These are phyloP conservation scores for Fraxinus nigra DNA, from an alignment of 305 asterid species.

Conservation along the genomic window DNA sequence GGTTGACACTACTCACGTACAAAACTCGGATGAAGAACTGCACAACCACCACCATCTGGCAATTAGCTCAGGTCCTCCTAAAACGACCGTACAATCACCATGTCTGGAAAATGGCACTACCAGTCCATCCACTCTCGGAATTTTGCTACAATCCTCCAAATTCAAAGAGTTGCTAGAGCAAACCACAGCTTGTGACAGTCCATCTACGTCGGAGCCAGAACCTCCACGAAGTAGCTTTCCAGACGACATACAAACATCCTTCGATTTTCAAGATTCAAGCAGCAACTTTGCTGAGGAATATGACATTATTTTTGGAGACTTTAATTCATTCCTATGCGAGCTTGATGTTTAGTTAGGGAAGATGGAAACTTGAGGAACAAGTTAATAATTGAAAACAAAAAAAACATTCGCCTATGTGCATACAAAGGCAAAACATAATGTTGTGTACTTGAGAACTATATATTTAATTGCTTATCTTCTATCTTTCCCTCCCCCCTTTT, in stretches of 20 bases:
- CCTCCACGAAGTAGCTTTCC: slow-evolving; percentile 67
- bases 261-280: slow-evolving; percentile 66
- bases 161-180: slow-evolving; percentile 59
- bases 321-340: slow-evolving; percentile 57
- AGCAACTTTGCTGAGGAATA: slow-evolving; percentile 52
- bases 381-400: slow-evolving; percentile 3
- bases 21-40: slow-evolving; percentile 26
- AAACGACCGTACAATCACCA: slow-evolving; percentile 17
- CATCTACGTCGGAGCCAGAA: slow-evolving; percentile 35
- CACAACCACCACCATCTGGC: slow-evolving; percentile 25
- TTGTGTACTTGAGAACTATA: neutral
- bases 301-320: slow-evolving; percentile 57
- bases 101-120: slow-evolving; percentile 20
- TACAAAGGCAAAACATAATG: neutral
- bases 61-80: slow-evolving; percentile 31
- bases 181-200: slow-evolving; percentile 28
- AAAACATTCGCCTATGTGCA: neutral
- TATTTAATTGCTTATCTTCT: neutral
- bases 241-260: slow-evolving; percentile 81
- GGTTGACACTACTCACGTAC: slow-evolving; percentile 17
- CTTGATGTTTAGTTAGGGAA: slow-evolving; percentile 35
- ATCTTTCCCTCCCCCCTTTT: neutral
- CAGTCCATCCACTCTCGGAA: slow-evolving; percentile 45
- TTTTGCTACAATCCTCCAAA: slow-evolving; percentile 55
- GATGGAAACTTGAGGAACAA: neutral